Percentiles rank a stretch among this genome's conserved stretches.
Conservation (phyloP, 2,329 filamentous ascomycete species). For the Aspergillus novofumigatus region DNA sequence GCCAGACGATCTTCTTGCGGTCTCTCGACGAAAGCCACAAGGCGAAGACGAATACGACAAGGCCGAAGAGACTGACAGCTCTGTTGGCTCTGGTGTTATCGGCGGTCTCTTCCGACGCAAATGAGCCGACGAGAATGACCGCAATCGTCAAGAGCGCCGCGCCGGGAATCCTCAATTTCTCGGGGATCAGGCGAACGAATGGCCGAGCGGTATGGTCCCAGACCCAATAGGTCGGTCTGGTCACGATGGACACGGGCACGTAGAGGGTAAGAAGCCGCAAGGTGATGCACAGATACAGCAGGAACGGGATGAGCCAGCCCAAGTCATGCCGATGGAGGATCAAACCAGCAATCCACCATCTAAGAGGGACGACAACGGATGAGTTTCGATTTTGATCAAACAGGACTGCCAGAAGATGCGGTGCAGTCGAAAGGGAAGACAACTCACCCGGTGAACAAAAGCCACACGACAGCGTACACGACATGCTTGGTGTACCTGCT, state of each 20-base stretch:
- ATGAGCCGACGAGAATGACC: conserved; percentile 73
- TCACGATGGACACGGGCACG: conserved; percentile 63
- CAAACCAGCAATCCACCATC: conserved; percentile 74
- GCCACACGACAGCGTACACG: conserved; percentile 46
- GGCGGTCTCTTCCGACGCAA: conserved; percentile 64
- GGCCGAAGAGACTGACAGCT: conserved; percentile 73
- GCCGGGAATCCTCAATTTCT: conserved; percentile 59
- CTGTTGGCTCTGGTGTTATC: conserved; percentile 79
- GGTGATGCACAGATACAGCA: conserved; percentile 71
- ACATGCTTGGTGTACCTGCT: conserved; percentile 30
- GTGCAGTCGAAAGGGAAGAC: conserved; percentile 3
- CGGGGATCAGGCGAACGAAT: conserved; percentile 60
- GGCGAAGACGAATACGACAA: conserved; percentile 63
- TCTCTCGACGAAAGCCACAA: conserved; percentile 71
- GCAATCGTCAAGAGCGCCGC: conserved; percentile 62
- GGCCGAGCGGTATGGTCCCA: conserved; percentile 64
- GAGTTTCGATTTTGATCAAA: neutral
- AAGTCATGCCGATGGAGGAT: conserved; percentile 67
- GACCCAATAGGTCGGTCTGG: conserved; percentile 60
- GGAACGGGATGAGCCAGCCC: conserved; percentile 81
- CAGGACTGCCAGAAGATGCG: conserved; percentile 7
- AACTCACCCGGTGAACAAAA: conserved; percentile 52
- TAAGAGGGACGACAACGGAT: conserved; percentile 22
- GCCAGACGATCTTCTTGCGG: conserved; percentile 59
- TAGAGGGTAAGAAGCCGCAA: conserved; percentile 72